Evolutionary conservation across 306 rosid genomes (phyloP).

Genomic region (Acacia confusa): DNA sequence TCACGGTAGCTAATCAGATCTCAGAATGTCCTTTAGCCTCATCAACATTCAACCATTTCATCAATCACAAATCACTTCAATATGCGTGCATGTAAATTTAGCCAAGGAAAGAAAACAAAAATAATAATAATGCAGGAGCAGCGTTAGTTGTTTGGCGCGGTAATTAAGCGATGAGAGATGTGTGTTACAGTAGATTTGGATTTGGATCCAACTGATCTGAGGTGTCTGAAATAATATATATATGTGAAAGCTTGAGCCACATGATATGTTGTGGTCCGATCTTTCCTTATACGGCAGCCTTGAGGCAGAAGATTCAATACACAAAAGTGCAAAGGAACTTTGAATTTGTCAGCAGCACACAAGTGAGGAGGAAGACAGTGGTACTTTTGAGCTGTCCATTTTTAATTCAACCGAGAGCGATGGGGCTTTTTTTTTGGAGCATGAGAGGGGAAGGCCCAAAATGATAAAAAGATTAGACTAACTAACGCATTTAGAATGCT

Average conservation of each 20-base stretch:
- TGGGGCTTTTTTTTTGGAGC: too few species aligned
- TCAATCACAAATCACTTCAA: not conserved
- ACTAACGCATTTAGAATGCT: too few species aligned
- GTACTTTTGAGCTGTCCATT: constrained; percentile 56
- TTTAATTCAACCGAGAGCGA: constrained; percentile 48
- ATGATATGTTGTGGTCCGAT: not conserved
- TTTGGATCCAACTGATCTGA: not conserved
- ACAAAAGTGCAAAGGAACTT: not conserved
- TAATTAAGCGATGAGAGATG: not conserved
- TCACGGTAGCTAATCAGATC: not conserved
- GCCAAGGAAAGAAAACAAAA: not conserved
- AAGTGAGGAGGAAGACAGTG: constrained; percentile 16
- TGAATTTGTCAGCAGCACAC: not conserved
- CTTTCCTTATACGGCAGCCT: not conserved
- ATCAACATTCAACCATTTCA: not conserved
- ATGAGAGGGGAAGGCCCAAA: too few species aligned
- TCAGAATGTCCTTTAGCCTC: not conserved
- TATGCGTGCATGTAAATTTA: not conserved
- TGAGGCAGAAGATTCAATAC: not conserved
- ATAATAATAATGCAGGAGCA: not conserved
- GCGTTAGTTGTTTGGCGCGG: not conserved
- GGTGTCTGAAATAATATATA: not conserved
- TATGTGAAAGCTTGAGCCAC: not conserved
- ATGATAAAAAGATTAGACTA: too few species aligned
- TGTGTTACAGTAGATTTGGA: not conserved